A percentile compares a stretch with the other conserved stretches of the same genome.
Evolutionary conservation across 2,329 filamentous ascomycete species (phyloP).

Genomic region (Leptographium galeiforme): DNA sequence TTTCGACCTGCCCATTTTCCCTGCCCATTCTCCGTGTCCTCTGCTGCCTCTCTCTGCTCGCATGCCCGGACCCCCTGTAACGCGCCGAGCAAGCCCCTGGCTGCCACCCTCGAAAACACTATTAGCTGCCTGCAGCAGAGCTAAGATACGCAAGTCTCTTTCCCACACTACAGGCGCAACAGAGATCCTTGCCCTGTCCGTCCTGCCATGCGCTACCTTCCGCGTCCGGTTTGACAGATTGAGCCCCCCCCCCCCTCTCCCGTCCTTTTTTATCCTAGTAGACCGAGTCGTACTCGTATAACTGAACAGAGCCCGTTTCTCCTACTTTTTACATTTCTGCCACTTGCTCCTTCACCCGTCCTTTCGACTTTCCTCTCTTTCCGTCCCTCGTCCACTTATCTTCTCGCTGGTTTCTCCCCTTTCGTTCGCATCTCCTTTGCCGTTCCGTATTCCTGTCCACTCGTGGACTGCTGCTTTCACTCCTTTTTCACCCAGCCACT

Average conservation of each 20-base stretch:
- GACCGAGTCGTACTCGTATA: not conserved
- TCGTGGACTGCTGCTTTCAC: not conserved
- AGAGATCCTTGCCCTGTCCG: constrained; percentile 1
- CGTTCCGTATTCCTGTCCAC: not conserved
- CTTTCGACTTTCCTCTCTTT: not conserved
- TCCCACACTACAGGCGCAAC: too few relatives aligned
- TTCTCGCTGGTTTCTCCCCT: not conserved
- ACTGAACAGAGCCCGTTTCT: not conserved
- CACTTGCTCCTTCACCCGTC: not conserved
- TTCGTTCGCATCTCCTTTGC: not conserved
- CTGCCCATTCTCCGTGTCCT: too few relatives aligned
- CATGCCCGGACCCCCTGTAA: too few relatives aligned
- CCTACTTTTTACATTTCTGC: not conserved
- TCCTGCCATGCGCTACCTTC: constrained; percentile 11
- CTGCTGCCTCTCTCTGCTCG: too few relatives aligned
- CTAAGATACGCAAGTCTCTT: too few relatives aligned
- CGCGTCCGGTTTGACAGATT: constrained; percentile 6
- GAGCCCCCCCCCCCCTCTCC: constrained; percentile 2
- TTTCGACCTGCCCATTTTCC: too few relatives aligned
- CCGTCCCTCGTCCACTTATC: not conserved
- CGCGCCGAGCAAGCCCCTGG: too few relatives aligned
- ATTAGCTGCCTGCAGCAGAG: too few relatives aligned
- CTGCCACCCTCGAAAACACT: too few relatives aligned
- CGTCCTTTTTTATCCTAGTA: not conserved
- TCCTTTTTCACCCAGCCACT: too few relatives aligned